Evolutionary conservation across 2,329 filamentous ascomycete species (phyloP), one percentile per base, ranked within the genome.

Genomic region (Elsinoe necatrix): DNA sequence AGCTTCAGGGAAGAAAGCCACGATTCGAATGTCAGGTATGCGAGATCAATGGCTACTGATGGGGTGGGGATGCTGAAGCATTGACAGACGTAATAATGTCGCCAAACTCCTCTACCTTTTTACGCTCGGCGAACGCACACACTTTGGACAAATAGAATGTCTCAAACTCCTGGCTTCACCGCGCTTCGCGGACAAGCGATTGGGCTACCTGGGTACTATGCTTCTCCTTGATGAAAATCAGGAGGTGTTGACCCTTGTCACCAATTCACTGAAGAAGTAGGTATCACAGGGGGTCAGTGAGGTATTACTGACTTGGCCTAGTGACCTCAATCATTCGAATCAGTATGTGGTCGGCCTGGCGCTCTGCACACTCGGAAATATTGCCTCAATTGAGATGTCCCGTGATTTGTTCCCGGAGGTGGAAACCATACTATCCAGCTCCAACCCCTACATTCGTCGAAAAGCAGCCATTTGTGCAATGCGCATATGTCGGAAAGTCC

Each of bases 81-180:
- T 47, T 42, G 57, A 58, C 72, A 96, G 92, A 75, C 85, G 93
- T 70, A 98, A 98, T 78, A 98, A 98, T 80, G 93, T 98, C 66
- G 91, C 93, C 59, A 98, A 98, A 74, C 83, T 98, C 34, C 82
- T 98, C 37, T 98, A 98, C 71, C 88, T 98, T 60, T 98, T 98
- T 73, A 98, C 93, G 1, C 81, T 98, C 41, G 93, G 93, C 62
- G 93, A 98, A 75, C 83, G 93, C 67, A 98, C 93, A 57, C 93
- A 98, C 74, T 98, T 98, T 71, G 93, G 93, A 54, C 93, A 98
- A 78, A 98, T 98, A 69, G 93, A 98, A 82, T 98, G 93, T 73
- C 80, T 98, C 67, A 98, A 98, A 75, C 82, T 98, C 52, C 82
- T 98, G 58, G 93, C 93, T 58, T 98, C 93, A 39, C 91, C 95